Evolutionary conservation across 176 grass and related monocot species (phyloP).

Genomic region (Themeda triandra): DNA sequence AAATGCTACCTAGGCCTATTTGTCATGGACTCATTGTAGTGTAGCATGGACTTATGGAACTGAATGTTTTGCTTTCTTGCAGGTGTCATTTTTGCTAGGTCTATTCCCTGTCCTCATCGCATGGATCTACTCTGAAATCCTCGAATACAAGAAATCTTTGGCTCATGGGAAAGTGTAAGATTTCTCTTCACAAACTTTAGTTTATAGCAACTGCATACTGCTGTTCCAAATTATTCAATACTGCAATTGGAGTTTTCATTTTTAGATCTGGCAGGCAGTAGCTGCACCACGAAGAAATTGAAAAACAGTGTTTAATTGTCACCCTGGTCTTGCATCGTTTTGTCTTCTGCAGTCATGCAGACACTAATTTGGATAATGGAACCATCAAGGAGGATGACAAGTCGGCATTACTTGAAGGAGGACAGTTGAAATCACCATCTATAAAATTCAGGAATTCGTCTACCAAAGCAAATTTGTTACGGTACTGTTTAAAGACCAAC

Average conservation of each 20-base stretch:
- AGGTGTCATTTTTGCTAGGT: slow-evolving; percentile 72
- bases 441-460: slow-evolving; percentile 50
- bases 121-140: slow-evolving; percentile 67
- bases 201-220: not conserved
- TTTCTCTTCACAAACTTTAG: not conserved
- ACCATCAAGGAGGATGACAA: slow-evolving; percentile 48
- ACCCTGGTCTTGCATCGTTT: not conserved
- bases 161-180: slow-evolving; percentile 59
- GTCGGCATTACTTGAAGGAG: slow-evolving; percentile 56
- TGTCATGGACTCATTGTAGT: not conserved
- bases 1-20: not conserved
- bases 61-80: slow-evolving; percentile 4
- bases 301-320: not conserved
- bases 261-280: not conserved
- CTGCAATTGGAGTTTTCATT: not conserved
- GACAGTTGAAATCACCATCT: slow-evolving; percentile 44
- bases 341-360: slow-evolving; percentile 40
- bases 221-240: not conserved
- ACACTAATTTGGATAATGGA: slow-evolving; percentile 48
- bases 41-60: not conserved
- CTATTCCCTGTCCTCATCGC: slow-evolving; percentile 58
- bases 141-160: slow-evolving; percentile 44
- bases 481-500: slow-evolving; percentile 30
- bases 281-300: not conserved
- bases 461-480: slow-evolving; percentile 46